Evolutionary conservation across 345 rosid species (phyloP).

Genomic region (Carallia brachiata): DNA sequence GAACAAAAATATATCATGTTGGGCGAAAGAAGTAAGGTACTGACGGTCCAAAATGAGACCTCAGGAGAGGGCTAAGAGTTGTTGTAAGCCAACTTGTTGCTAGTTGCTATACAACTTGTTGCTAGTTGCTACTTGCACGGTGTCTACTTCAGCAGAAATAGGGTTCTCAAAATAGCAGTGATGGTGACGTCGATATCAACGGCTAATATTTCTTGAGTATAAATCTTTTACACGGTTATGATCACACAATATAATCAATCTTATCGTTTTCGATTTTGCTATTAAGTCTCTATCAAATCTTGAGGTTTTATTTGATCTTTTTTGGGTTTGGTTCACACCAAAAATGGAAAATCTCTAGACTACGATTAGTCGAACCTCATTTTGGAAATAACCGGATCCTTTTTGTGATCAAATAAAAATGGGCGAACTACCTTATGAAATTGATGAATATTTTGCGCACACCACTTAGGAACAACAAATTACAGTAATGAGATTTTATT

Average conservation of each 20-base stretch:
- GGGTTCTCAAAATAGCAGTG: neutral
- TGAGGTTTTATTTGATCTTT: too few species aligned
- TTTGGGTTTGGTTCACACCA: too few species aligned
- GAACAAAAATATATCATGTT: slow-evolving; percentile 7
- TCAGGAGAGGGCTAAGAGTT: neutral
- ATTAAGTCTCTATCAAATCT: neutral
- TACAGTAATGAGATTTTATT: too few species aligned
- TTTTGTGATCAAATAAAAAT: too few species aligned
- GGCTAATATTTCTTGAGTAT: neutral
- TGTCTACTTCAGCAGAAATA: slow-evolving; percentile 8
- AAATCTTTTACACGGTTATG: slow-evolving; percentile 16
- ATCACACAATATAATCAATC: neutral
- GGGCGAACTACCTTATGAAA: too few species aligned
- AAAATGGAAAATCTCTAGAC: too few species aligned
- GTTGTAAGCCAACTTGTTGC: slow-evolving; percentile 18
- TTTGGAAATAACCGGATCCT: too few species aligned
- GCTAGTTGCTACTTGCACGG: too few species aligned
- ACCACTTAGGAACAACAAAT: too few species aligned
- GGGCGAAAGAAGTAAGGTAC: slow-evolving; percentile 22
- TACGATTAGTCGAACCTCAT: too few species aligned
- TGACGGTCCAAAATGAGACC: slow-evolving; percentile 44
- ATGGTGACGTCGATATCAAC: slow-evolving; percentile 12
- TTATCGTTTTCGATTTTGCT: neutral
- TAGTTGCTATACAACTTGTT: too few species aligned
- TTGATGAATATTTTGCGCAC: too few species aligned